Conservation (phyloP, 2,329 filamentous ascomycete genomes). For the Monosporascus sp. region DNA sequence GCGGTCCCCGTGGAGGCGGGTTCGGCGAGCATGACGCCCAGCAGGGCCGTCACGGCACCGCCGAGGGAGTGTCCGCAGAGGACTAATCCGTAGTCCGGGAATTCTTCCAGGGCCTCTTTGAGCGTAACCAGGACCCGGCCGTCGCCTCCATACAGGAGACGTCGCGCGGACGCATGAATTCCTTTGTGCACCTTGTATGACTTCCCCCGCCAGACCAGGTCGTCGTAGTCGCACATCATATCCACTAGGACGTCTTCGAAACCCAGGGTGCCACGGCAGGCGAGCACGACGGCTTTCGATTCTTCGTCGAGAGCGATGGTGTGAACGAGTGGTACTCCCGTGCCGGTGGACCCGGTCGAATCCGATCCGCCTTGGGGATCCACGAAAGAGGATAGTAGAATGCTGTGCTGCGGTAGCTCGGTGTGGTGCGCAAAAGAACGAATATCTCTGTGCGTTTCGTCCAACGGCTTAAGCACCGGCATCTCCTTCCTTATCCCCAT, state of each 20-base stretch:
- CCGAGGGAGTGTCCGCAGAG: constrained; percentile 66
- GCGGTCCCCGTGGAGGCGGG: constrained; percentile 49
- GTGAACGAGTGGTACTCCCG: constrained; percentile 65
- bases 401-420: constrained; percentile 49
- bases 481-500: constrained; percentile 55
- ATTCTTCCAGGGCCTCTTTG: constrained; percentile 59
- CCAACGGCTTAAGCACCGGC: constrained; percentile 35
- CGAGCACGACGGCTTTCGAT: constrained; percentile 66
- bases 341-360: constrained; percentile 57
- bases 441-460: constrained; percentile 54
- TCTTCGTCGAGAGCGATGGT: constrained; percentile 69
- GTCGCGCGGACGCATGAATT: constrained; percentile 64
- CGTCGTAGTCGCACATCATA: constrained; percentile 69
- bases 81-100: constrained; percentile 64
- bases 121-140: constrained; percentile 62
- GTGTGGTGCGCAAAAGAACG: constrained; percentile 61
- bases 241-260: constrained; percentile 71
- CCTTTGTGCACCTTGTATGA: constrained; percentile 69
- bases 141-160: constrained; percentile 62
- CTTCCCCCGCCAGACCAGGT: constrained; percentile 57
- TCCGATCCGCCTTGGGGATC: constrained; percentile 65
- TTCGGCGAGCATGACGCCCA: constrained; percentile 67
- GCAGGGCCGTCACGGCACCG: constrained; percentile 62
- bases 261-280: constrained; percentile 65
- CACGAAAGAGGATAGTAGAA: constrained; percentile 65